Evolutionary conservation across 108 stramenopile species (phyloP), one percentile per base, ranked within the genome.

Genomic region (Stephanodiscus minutulus): DNA sequence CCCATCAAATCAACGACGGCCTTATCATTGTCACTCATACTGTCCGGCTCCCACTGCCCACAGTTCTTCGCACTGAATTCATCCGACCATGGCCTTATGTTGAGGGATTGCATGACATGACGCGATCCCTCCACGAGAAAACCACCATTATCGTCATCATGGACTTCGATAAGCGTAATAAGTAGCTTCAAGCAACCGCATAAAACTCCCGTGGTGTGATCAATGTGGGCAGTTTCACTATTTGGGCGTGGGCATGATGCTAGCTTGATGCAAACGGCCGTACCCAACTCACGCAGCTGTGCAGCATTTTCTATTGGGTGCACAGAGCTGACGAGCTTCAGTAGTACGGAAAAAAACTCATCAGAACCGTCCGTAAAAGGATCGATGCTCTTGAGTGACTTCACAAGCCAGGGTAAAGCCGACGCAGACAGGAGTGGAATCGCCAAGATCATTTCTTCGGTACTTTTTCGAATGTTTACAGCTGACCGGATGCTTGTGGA

Each of bases 151-250:
- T 62, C 29, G 22, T 80, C 87, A n/a, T 84, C 84, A 29, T 64
- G 79, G 18, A 57, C 83, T 71, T 88, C 87, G 37, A 93, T 78
- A 4, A 96, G 65, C 44, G 91, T 82, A 47, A 86, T 65, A 21
- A 96, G 60, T 13, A 96, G 76, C 41, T 81, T 82, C 55, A 96
- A 70, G 64, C 95, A 96, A 27, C 92, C 95, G 57, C 92, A 88
- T 20, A 96, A 67, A 13, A 92, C 90, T 52, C 89, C 90, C 17
- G 91, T 91, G 35, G 90, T 80, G 39, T 81, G 68, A 65, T 88
- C 87, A 24, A 82, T 68, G 31, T 64, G 24, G 17, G 82, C 82
- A 54, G 68, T 82, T 21, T 92, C 90, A 44, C 61, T 81, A 17
- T 64, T 74, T 48, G 83, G 82, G 12, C 87, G 64, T 13, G 88